A percentile compares a stretch with the other conserved stretches of the same genome.
These are phyloP conservation scores for Flaveria trinervia DNA, from an alignment of 129 eudicot species.

Conservation along the genomic window DNA sequence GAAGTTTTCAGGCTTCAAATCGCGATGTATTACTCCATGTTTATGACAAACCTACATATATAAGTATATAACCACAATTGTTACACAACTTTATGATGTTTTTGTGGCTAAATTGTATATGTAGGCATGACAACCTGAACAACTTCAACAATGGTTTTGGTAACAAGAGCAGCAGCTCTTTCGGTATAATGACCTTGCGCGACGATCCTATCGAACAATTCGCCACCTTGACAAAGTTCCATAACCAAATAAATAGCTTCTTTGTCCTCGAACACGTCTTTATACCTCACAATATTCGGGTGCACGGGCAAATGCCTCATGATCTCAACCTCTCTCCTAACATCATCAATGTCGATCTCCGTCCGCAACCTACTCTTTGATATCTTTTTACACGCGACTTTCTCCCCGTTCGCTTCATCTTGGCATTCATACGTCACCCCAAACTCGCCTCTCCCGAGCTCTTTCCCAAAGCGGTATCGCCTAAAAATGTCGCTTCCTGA, in stretches of 20 bases:
- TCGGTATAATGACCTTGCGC: conserved; percentile 88
- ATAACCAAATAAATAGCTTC: conserved; percentile 84
- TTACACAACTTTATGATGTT: too few species aligned
- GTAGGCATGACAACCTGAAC: conserved; percentile 55
- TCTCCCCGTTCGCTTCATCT: conserved; percentile 51
- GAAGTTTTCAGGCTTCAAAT: conserved; percentile 90
- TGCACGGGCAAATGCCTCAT: conserved; percentile 83
- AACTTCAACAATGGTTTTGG: conserved; percentile 81
- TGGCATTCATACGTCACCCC: conserved; percentile 81
- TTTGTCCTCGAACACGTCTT: conserved; percentile 80
- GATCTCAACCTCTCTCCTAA: conserved; percentile 86
- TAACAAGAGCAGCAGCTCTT: conserved; percentile 81
- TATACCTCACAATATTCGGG: conserved; percentile 75
- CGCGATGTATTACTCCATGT: conserved; percentile 84
- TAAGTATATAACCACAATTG: too few species aligned
- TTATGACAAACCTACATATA: conserved; percentile 73
- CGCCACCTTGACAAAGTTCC: conserved; percentile 97
- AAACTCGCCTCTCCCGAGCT: conserved; percentile 87
- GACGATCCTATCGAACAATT: conserved; percentile 89
- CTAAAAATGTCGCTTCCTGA: conserved; percentile 42
- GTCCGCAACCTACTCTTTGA: conserved; percentile 69
- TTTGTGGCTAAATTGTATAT: too few species aligned
- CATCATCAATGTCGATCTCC: conserved; percentile 82
- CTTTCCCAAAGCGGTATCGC: conserved; percentile 66
- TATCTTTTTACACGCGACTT: conserved; percentile 78